phyloP scores from a whole-genome alignment of 371 early-diverging fungal genomes.

The Mucor indicus region DNA sequence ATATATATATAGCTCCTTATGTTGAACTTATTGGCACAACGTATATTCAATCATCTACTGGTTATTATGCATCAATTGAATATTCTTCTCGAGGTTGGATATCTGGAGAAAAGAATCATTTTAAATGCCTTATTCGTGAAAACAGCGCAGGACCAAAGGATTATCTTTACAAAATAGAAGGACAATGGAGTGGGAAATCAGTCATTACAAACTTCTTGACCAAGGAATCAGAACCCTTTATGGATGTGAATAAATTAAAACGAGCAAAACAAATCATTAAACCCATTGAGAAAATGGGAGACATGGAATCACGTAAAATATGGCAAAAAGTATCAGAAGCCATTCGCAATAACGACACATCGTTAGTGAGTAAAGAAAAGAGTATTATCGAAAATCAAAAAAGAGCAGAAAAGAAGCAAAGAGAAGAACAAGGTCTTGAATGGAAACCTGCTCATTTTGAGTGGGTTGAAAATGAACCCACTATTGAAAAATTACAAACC shows the following conservation, averaged over 20 bases:
- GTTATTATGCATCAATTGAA: constrained; percentile 65
- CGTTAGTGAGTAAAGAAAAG: constrained; percentile 64
- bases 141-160: constrained; percentile 27
- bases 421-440: constrained; percentile 49
- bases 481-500: constrained; percentile 29
- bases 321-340: constrained; percentile 75
- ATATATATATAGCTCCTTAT: constrained; percentile 46
- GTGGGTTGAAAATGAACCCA: constrained; percentile 52
- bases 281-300: constrained; percentile 53
- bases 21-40: constrained; percentile 72
- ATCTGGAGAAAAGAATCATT: constrained; percentile 74
- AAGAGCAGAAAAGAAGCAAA: constrained; percentile 55
- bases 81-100: constrained; percentile 77
- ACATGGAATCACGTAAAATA: constrained; percentile 63
- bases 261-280: constrained; percentile 29
- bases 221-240: constrained; percentile 43
- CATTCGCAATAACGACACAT: constrained; percentile 60
- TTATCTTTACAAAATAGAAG: constrained; percentile 56
- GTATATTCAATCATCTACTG: constrained; percentile 62
- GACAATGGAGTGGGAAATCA: constrained; percentile 67
- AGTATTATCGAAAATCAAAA: constrained; percentile 69
- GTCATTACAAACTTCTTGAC: constrained; percentile 42
- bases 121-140: constrained; percentile 54
- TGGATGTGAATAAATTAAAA: constrained; percentile 48
- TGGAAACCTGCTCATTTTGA: constrained; percentile 62